A percentile compares a stretch with the other conserved stretches of the same genome.
Conservation (phyloP, 1,284 basidiomycete genomes). For the Psilocybe mexicana region DNA sequence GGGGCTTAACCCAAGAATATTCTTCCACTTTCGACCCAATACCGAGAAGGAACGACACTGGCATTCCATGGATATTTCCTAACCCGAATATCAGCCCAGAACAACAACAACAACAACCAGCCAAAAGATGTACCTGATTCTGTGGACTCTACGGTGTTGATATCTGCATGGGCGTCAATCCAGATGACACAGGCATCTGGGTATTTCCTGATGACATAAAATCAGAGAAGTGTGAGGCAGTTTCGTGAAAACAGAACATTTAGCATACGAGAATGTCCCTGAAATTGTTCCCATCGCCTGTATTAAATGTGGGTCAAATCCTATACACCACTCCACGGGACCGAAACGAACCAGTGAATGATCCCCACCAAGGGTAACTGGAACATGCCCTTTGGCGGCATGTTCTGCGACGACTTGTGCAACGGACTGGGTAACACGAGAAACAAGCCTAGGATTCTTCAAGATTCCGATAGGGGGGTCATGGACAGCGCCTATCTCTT, state of each 20-base stretch:
- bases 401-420: conserved; percentile 77
- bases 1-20: conserved; percentile 82
- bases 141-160: conserved; percentile 90
- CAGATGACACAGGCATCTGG: conserved; percentile 87
- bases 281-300: conserved; percentile 92
- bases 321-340: background rate
- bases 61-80: conserved; percentile 99
- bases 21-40: conserved; percentile 55
- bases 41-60: conserved; percentile 92
- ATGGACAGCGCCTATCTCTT: conserved; percentile 63
- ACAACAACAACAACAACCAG: background rate
- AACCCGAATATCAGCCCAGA: conserved; percentile 14
- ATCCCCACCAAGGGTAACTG: conserved; percentile 95
- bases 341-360: conserved; percentile 77
- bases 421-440: conserved; percentile 80
- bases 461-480: conserved; percentile 87
- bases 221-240: conserved; percentile 1
- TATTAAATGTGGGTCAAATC: background rate
- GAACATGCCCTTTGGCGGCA: conserved; percentile 77
- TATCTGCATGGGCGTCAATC: conserved; percentile 94
- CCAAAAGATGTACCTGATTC: conserved; percentile 57
- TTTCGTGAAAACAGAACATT: background rate
- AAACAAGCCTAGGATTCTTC: conserved; percentile 87
- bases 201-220: conserved; percentile 47
- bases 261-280: conserved; percentile 70